Conservation (phyloP, 1,139 yeast species). For the Ogataea hybrid region DNA sequence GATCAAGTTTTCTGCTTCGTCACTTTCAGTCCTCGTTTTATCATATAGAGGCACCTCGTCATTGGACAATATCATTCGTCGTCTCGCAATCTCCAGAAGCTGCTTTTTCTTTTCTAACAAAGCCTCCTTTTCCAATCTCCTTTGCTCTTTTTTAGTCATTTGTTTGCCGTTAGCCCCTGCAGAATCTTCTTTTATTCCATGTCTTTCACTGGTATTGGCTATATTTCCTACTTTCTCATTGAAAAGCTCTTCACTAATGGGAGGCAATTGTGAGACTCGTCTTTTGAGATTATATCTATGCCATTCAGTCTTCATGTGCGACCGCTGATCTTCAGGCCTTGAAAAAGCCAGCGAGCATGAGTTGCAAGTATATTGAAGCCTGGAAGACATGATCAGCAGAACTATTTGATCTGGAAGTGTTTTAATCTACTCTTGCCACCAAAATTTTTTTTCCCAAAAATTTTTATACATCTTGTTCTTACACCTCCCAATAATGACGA, state of each 20-base stretch:
- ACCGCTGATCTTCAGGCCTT: slow-evolving; percentile 74
- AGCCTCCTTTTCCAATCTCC: slow-evolving; percentile 64
- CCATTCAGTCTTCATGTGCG: slow-evolving; percentile 90
- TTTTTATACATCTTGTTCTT: background rate
- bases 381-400: too few relatives aligned
- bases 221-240: slow-evolving; percentile 44
- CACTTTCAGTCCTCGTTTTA: slow-evolving; percentile 13
- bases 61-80: slow-evolving; percentile 41
- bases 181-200: slow-evolving; percentile 18
- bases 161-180: slow-evolving; percentile 25
- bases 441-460: background rate
- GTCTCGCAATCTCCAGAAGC: slow-evolving; percentile 58
- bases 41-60: background rate
- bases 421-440: background rate
- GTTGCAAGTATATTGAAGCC: slow-evolving; percentile 60
- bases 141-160: slow-evolving; percentile 58
- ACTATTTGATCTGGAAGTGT: background rate
- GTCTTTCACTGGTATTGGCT: slow-evolving; percentile 24
- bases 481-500: background rate
- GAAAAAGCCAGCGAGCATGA: slow-evolving; percentile 81
- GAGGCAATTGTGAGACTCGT: slow-evolving; percentile 57
- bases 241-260: slow-evolving; percentile 50
- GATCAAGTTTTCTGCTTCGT: background rate
- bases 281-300: slow-evolving; percentile 64
- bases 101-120: slow-evolving; percentile 60